A percentile compares a stretch with the other conserved stretches of the same genome.
These are phyloP conservation scores for Glomus cerebriforme DNA, from an alignment of 192 early-diverging fungal genomes.

Conservation along the genomic window DNA sequence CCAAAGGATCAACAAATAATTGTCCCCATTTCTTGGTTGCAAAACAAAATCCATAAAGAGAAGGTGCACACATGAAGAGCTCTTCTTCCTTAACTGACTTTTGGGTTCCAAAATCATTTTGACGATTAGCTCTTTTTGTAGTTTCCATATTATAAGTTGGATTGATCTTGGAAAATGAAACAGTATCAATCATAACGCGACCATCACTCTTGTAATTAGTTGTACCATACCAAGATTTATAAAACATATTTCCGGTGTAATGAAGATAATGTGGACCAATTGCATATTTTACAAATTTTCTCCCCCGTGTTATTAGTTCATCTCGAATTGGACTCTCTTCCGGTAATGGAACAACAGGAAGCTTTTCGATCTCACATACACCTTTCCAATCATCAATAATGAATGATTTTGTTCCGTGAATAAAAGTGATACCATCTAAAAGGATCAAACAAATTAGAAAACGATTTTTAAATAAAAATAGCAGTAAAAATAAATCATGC, in stretches of 20 bases:
- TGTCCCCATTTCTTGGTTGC: background rate
- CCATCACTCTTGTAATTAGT: background rate
- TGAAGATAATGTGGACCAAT: background rate
- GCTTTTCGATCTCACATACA: background rate
- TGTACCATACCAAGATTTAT: background rate
- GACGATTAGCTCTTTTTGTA: background rate
- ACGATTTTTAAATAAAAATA: background rate
- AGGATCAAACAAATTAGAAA: background rate
- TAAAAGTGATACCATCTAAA: background rate
- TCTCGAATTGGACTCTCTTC: background rate
- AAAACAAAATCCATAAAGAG: background rate
- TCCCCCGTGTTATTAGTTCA: background rate
- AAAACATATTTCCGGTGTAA: background rate
- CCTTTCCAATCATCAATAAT: background rate
- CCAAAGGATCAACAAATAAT: background rate
- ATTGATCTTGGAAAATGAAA: background rate
- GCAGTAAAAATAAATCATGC: background rate
- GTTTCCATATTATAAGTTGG: constrained; percentile 2
- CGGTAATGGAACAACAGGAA: background rate
- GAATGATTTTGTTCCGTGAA: background rate
- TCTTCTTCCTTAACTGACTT: background rate
- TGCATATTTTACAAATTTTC: background rate
- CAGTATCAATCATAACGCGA: constrained; percentile 6
- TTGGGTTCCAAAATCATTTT: background rate
- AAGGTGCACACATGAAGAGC: background rate